phyloP scores from a whole-genome alignment of 352 stramenopile species.

The Globisporangium polare region DNA sequence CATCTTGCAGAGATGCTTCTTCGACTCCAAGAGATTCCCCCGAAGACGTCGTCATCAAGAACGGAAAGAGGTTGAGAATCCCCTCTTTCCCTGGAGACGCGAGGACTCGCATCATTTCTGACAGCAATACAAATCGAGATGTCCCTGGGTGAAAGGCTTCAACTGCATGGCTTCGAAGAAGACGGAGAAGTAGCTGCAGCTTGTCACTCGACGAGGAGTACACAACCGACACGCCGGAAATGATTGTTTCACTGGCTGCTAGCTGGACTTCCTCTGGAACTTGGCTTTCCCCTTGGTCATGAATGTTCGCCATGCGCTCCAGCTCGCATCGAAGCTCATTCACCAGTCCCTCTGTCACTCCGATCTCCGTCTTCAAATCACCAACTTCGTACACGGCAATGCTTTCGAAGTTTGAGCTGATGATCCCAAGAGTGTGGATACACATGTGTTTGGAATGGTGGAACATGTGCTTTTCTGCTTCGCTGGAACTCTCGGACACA shows the following conservation, averaged over 20 bases:
- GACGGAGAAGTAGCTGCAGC: conserved; percentile 54
- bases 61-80: conserved; percentile 67
- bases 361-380: conserved; percentile 30
- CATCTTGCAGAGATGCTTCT: conserved; percentile 7
- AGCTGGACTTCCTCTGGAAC: conserved; percentile 31
- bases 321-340: conserved; percentile 37
- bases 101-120: conserved; percentile 50
- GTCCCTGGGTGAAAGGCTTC: conserved; percentile 25
- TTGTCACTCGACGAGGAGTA: conserved; percentile 65
- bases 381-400: conserved; percentile 54
- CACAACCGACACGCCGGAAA: conserved; percentile 54
- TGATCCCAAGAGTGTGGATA: conserved; percentile 44
- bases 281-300: conserved; percentile 10
- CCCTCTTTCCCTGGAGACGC: conserved; percentile 52
- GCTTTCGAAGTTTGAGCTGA: conserved; percentile 65
- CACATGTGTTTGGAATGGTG: conserved; percentile 16
- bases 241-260: conserved; percentile 60
- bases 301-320: conserved; percentile 41
- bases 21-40: not conserved
- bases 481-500: not conserved
- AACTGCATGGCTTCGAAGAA: conserved; percentile 45
- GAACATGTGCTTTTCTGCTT: not conserved
- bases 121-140: conserved; percentile 51
- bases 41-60: conserved; percentile 15
- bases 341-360: conserved; percentile 31